phyloP scores from a whole-genome alignment of 345 rosid genomes.

The Tarenaya hassleriana region DNA sequence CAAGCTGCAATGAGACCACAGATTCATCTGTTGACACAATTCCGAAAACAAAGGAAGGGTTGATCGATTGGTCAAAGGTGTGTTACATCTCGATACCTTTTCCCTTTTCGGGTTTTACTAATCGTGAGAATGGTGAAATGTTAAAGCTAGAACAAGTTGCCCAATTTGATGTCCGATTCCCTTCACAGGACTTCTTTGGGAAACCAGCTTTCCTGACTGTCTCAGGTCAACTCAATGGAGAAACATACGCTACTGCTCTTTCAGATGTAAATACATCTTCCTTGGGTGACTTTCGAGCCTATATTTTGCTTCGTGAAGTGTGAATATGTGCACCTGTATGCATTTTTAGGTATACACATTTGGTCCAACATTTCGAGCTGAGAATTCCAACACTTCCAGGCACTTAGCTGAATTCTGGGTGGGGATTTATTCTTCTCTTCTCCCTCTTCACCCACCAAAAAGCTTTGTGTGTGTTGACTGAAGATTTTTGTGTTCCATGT shows the following conservation, averaged over 20 bases:
- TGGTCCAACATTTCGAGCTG: slow-evolving; percentile 99
- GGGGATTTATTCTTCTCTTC: slow-evolving; percentile 21
- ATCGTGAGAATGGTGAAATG: slow-evolving; percentile 3
- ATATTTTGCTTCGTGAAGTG: slow-evolving; percentile 1
- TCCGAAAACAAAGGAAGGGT: slow-evolving; percentile 74
- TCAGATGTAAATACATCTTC: slow-evolving; percentile 55
- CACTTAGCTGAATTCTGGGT: slow-evolving; percentile 99
- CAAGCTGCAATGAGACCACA: slow-evolving; percentile 55
- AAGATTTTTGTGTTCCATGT: slow-evolving; percentile 18
- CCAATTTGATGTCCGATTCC: slow-evolving; percentile 6
- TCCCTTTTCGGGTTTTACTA: slow-evolving; percentile 7
- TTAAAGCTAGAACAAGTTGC: slow-evolving; percentile 12
- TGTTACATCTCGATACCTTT: slow-evolving; percentile 24
- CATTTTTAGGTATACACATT: slow-evolving; percentile 74
- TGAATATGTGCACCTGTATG: background rate
- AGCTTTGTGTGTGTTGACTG: slow-evolving; percentile 17
- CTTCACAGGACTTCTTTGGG: slow-evolving; percentile 81
- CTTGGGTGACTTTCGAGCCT: slow-evolving; percentile 10
- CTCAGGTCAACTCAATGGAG: slow-evolving; percentile 98
- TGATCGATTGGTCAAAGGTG: slow-evolving; percentile 91
- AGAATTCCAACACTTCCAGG: slow-evolving; percentile 89
- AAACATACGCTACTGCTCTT: slow-evolving; percentile 96
- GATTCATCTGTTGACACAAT: slow-evolving; percentile 48
- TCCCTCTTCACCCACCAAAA: slow-evolving; percentile 10
- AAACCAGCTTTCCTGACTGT: slow-evolving; percentile 97